These are phyloP conservation scores for Polygonum maritimum DNA, from an alignment of 148 eudicot species.

Conservation along the genomic window DNA sequence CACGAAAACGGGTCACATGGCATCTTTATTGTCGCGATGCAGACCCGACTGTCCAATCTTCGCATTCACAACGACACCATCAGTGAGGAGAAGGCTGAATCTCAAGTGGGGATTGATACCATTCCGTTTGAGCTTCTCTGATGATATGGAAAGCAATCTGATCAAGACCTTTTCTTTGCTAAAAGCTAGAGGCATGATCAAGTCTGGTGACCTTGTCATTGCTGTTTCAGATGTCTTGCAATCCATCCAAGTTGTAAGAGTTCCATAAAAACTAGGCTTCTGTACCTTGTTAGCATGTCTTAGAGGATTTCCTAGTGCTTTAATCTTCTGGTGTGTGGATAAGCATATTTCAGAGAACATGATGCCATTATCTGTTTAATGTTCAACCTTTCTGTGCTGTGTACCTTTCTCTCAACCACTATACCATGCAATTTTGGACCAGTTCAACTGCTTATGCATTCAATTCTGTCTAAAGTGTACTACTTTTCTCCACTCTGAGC, in stretches of 20 bases:
- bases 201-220: conserved; percentile 93
- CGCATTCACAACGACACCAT: conserved; percentile 65
- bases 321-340: not conserved
- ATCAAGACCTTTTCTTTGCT: conserved; percentile 80
- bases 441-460: not conserved
- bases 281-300: too few species aligned
- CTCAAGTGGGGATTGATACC: conserved; percentile 97
- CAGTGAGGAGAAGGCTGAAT: conserved; percentile 77
- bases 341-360: not conserved
- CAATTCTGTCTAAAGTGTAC: not conserved
- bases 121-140: conserved; percentile 82
- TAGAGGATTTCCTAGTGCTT: not conserved
- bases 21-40: conserved; percentile 86
- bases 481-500: not conserved
- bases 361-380: not conserved
- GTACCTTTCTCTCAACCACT: conserved; percentile 1
- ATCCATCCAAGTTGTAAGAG: conserved; percentile 92
- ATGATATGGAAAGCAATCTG: conserved; percentile 90
- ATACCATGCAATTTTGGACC: not conserved
- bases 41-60: conserved; percentile 96
- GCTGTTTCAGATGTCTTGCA: conserved; percentile 94
- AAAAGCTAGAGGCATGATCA: conserved; percentile 94
- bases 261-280: conserved; percentile 29
- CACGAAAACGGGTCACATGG: conserved; percentile 88
- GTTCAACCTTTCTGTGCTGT: not conserved